Evolutionary conservation across 2,329 filamentous ascomycete genomes (phyloP), one percentile per base, ranked within the genome.

Genomic region (Uncinocarpus reesii): DNA sequence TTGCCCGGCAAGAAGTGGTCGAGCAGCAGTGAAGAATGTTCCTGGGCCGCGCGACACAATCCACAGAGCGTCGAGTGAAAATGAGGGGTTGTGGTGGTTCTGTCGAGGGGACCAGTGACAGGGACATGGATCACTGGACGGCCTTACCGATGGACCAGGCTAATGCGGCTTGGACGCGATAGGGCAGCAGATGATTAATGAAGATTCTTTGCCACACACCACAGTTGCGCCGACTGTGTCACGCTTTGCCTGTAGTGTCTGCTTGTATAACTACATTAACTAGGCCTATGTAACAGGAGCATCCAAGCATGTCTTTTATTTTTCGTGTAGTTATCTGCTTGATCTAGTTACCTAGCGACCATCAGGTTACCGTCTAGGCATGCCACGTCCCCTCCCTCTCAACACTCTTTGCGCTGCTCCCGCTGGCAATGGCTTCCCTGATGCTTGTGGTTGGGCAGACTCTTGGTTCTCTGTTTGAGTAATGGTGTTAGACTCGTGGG

Each of bases 331-430:
- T 42, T 28, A n/a, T 42, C 6, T 10, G 2, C 16, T 24, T 38
- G 37, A 28, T 35, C 37, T 21, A 11, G 1, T 7, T 35, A 13
- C 10, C 20, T 18, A 10, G 11, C 2, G 10, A 43, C 26, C 26
- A 29, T 37, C 20, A 34, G 42, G 55, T 65, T 75, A 90, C 73
- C 86, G 77, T 67, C 86, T 80, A 21, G 92, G 90, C 88, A 96
- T 92, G 29, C 87, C 87, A 57, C 87, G 81, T 54, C 89, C 88
- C 56, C 85, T 75, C 52, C 84, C 86, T 54, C n/a, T 41, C 13
- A 96, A 70, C 35, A 88, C 90, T 61, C 90, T 77, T 73, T 96
- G 90, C 8, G 90, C 89, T 18, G 90, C 89, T 57, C 84, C 85
- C 1, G 83, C 82, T 3, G 84, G 85, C 56, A 89, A 72, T 16